These are phyloP conservation scores for Pelargonium australe DNA, from an alignment of 441 rosid species.

Conservation along the genomic window DNA sequence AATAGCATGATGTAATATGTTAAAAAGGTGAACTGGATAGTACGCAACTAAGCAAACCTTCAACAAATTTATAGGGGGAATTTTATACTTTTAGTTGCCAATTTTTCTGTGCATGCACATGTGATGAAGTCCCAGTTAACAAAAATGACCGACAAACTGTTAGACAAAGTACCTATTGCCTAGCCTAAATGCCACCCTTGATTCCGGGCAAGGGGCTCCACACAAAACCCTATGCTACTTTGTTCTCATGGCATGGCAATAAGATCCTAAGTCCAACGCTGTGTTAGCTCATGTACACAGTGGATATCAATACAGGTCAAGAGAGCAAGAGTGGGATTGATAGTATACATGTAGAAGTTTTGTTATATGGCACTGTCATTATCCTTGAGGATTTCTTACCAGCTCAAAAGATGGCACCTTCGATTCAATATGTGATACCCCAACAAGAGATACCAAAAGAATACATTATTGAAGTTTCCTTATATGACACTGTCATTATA, in stretches of 20 bases:
- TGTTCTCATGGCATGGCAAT: not conserved
- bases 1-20: not conserved
- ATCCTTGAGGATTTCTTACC: too few relatives aligned
- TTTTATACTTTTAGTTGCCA: constrained; percentile 1
- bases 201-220: not conserved
- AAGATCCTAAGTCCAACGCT: too few relatives aligned
- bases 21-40: not conserved
- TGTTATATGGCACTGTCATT: too few relatives aligned
- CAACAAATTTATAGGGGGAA: not conserved
- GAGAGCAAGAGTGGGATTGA: not conserved
- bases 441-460: not conserved
- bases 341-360: not conserved
- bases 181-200: not conserved
- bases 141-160: not conserved
- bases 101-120: not conserved
- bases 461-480: not conserved
- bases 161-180: not conserved
- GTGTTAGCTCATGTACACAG: not conserved
- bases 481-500: not conserved
- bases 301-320: not conserved
- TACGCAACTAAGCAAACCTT: not conserved
- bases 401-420: too few relatives aligned
- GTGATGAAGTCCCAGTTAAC: not conserved
- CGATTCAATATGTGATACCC: not conserved
- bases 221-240: not conserved